Evolutionary conservation across 495 filamentous ascomycete species (phyloP).

Genomic region (Hyaloscypha variabilis): DNA sequence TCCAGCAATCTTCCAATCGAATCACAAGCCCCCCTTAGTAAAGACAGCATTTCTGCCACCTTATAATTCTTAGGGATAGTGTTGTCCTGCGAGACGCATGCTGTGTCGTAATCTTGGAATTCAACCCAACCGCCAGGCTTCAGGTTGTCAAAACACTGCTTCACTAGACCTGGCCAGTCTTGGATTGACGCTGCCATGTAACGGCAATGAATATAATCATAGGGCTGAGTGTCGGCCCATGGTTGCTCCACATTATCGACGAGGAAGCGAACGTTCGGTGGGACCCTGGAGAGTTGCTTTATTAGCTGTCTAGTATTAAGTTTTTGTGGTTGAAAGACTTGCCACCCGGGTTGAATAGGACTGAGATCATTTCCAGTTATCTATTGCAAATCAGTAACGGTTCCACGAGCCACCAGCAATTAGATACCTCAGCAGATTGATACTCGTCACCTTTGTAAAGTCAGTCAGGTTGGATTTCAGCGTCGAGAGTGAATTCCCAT

Average conservation of each 20-base stretch:
- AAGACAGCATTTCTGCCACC: neutral
- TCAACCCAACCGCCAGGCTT: slow-evolving; percentile 63
- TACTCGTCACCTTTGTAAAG: neutral
- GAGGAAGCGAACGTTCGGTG: slow-evolving; percentile 64
- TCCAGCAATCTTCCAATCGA: neutral
- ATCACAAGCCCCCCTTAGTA: neutral
- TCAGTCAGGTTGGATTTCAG: neutral
- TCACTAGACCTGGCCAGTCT: slow-evolving; percentile 59
- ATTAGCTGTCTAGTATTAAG: neutral
- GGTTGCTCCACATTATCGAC: slow-evolving; percentile 62
- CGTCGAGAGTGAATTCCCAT: neutral
- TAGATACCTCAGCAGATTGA: neutral
- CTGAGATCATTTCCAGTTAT: neutral
- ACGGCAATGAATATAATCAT: slow-evolving; percentile 64
- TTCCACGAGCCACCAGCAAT: neutral
- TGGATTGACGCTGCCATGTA: slow-evolving; percentile 58
- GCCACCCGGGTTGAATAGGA: neutral
- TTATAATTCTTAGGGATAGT: neutral
- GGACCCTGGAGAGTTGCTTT: slow-evolving; percentile 22
- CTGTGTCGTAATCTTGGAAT: slow-evolving; percentile 53
- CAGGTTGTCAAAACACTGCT: slow-evolving; percentile 49
- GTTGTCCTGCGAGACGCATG: neutral
- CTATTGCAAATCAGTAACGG: neutral
- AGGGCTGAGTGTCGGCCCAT: slow-evolving; percentile 49
- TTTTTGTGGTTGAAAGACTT: neutral